Base-by-base conservation (phyloP, 352 stramenopile species). In the Thalassiosira livingstoniorum region DNA sequence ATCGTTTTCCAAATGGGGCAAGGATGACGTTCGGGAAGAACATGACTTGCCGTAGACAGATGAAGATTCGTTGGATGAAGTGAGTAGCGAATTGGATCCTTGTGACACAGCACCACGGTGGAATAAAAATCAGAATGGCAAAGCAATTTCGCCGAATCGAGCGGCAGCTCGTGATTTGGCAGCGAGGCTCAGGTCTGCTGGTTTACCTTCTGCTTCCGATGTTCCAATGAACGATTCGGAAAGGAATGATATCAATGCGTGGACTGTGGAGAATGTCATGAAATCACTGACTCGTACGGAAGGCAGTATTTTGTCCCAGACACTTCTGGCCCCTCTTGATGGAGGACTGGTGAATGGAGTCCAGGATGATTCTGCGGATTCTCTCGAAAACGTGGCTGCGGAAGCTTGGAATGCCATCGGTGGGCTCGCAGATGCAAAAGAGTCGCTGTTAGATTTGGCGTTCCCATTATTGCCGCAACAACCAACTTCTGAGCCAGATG, bases 331-430 rank as follows among this genome's bases (percentile, higher is more conserved):
- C 1, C 73, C 77, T 7, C 66, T 75, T 27, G 76, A 74, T 27
- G 63, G 42, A 66, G 64, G 67, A 0, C 3, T 57, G 18, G 37
- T 47, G 11, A 31, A 72, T 29, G 32, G 34, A 23, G 37, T 31
- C 23, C 34, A 45, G 7, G 4, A 23, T 54, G 64, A 43, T 25
- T 60, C 64, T 10, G 34, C 31, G 18, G 34, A 75, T 75, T 72
- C 60, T 35, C 39, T 47, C 25, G 34, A 57, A 39, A 60, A 15
- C 5, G 62, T 47, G 43, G 78, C 78, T 42, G 57, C 74, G 25
- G 47, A 72, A 31, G 63, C 68, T 37, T 90, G 84, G 84, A 70
- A 87, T 80, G 57, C 60, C 23, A 88, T 92, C 55, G 83, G 80
- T 47, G 87, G 87, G 21, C 60, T 92, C 31, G 55, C 69, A 27